Conservation (phyloP, 306 rosid species). For the Lagenaria siceraria region DNA sequence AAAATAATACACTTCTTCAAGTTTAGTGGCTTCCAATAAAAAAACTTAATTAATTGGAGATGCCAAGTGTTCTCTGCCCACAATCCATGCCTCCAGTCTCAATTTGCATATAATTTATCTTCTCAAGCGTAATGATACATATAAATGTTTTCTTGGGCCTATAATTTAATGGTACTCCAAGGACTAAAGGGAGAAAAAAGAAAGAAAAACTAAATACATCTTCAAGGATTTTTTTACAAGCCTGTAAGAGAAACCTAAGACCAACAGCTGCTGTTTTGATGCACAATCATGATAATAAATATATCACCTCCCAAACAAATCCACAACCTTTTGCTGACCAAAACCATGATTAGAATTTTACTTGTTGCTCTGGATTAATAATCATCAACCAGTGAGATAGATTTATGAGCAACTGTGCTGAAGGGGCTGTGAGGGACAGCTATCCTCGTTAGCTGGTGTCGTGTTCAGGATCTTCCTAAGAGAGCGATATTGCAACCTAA, state of each 20-base stretch:
- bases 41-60: neutral
- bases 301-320: neutral
- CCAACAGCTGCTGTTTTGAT: neutral
- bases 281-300: neutral
- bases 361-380: neutral
- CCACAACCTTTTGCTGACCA: neutral
- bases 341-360: neutral
- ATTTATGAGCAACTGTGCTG: slow-evolving; percentile 45
- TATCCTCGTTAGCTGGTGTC: slow-evolving; percentile 21
- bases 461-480: slow-evolving; percentile 61
- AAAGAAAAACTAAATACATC: neutral
- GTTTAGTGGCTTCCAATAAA: too few relatives aligned
- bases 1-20: too few relatives aligned
- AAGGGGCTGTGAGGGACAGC: slow-evolving; percentile 35
- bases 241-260: neutral
- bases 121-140: neutral
- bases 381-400: neutral
- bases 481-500: slow-evolving; percentile 90
- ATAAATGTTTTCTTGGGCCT: neutral
- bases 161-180: neutral
- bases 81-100: neutral
- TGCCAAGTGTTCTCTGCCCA: neutral
- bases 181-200: neutral
- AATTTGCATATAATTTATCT: neutral
- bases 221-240: slow-evolving; percentile 1